A percentile compares a stretch with the other conserved stretches of the same genome.
Evolutionary conservation across 306 rosid genomes (phyloP).

Genomic region (Castanea mollissima): DNA sequence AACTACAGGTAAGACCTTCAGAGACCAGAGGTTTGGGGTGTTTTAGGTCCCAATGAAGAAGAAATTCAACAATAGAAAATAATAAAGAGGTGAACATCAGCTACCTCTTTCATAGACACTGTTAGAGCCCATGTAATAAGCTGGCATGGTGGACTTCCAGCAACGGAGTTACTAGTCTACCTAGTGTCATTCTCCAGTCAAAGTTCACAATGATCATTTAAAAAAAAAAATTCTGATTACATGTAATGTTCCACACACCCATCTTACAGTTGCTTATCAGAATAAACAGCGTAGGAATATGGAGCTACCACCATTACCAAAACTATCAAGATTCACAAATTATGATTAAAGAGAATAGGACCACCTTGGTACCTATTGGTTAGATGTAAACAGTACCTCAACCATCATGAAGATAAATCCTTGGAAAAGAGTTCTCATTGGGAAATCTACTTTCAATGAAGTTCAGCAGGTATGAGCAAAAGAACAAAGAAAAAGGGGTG

Average conservation of each 20-base stretch:
- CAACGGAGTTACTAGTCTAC: neutral
- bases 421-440: neutral
- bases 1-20: neutral
- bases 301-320: too few species aligned
- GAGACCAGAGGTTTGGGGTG: neutral
- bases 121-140: neutral
- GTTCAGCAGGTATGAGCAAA: neutral
- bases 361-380: neutral
- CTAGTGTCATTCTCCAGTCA: too few species aligned
- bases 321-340: too few species aligned
- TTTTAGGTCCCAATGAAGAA: neutral
- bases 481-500: neutral
- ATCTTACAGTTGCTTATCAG: neutral
- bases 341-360: too few species aligned
- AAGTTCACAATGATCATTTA: too few species aligned
- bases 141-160: neutral
- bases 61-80: neutral
- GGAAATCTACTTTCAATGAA: neutral
- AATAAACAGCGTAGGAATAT: neutral
- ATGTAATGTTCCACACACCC: neutral
- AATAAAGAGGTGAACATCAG: neutral
- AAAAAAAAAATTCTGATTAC: too few species aligned
- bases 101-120: neutral
- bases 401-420: neutral
- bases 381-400: neutral